phyloP scores from a whole-genome alignment of 176 grass and related monocot species.

The Echinochloa phyllopogon region DNA sequence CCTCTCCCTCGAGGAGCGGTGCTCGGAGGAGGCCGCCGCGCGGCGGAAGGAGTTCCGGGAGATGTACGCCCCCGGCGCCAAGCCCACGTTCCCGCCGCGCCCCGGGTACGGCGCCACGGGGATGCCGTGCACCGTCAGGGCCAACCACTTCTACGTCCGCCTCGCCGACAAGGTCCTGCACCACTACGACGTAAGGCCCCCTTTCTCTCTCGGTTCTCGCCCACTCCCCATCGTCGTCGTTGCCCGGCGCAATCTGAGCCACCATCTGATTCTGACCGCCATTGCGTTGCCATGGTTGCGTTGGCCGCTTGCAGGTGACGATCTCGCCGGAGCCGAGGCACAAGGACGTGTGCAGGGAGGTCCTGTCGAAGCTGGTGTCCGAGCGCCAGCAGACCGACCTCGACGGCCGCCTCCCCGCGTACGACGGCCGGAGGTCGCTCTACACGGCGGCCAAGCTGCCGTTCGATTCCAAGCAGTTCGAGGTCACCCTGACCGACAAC shows the following conservation, averaged over 20 bases:
- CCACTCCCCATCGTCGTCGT: not conserved
- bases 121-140: conserved; percentile 24
- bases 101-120: conserved; percentile 30
- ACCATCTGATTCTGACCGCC: not conserved
- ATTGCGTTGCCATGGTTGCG: not conserved
- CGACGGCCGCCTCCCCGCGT: conserved; percentile 44
- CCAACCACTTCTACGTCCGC: conserved; percentile 65
- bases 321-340: conserved; percentile 40
- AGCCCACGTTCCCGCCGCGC: conserved; percentile 32
- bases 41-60: not conserved
- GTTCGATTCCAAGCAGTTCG: conserved; percentile 38
- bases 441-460: conserved; percentile 57
- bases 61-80: not conserved
- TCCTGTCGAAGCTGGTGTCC: conserved; percentile 51
- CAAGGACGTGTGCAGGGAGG: conserved; percentile 9
- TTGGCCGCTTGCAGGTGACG: conserved; percentile 39
- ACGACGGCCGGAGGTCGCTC: conserved; percentile 54
- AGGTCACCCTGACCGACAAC: conserved; percentile 25
- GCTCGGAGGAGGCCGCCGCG: not conserved
- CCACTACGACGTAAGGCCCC: conserved; percentile 57
- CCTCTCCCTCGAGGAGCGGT: no score
- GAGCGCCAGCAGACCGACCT: conserved; percentile 39
- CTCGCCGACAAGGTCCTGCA: conserved; percentile 54
- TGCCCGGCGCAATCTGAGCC: not conserved
- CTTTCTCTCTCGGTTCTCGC: not conserved